A percentile compares a stretch with the other conserved stretches of the same genome.
Evolutionary conservation across 257 asterid genomes (phyloP).

Genomic region (Solanum bulbocastanum): DNA sequence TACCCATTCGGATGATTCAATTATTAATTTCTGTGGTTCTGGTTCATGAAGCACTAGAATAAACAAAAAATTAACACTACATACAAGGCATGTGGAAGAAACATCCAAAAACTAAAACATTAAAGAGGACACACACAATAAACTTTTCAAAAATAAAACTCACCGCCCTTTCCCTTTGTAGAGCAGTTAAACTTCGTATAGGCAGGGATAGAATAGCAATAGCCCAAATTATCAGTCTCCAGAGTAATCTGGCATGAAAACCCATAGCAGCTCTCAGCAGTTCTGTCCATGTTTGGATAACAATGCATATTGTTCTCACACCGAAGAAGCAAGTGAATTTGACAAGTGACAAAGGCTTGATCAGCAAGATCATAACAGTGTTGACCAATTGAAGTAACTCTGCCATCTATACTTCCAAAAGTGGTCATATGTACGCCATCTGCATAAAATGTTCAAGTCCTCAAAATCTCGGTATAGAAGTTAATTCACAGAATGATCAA

Average conservation of each 20-base stretch:
- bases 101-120: neutral
- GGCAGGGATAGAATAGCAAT: slow-evolving; percentile 45
- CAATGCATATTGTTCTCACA: slow-evolving; percentile 12
- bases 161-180: slow-evolving; percentile 44
- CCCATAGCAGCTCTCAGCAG: slow-evolving; percentile 30
- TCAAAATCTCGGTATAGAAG: neutral
- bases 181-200: slow-evolving; percentile 32
- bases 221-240: slow-evolving; percentile 26
- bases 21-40: neutral
- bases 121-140: neutral
- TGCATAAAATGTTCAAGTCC: neutral
- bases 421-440: slow-evolving; percentile 1
- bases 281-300: slow-evolving; percentile 43
- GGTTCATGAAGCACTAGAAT: neutral
- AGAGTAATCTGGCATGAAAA: slow-evolving; percentile 27
- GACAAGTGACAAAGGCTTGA: slow-evolving; percentile 38
- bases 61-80: neutral
- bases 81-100: neutral
- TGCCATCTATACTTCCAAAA: slow-evolving; percentile 14
- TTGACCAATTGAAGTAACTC: slow-evolving; percentile 14
- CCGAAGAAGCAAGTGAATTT: slow-evolving; percentile 29
- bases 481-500: neutral
- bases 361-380: slow-evolving; percentile 14
- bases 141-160: neutral
- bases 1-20: neutral